These are phyloP conservation scores for Corniculantispora saksenae DNA, from an alignment of 2,329 filamentous ascomycete genomes.

Conservation along the genomic window DNA sequence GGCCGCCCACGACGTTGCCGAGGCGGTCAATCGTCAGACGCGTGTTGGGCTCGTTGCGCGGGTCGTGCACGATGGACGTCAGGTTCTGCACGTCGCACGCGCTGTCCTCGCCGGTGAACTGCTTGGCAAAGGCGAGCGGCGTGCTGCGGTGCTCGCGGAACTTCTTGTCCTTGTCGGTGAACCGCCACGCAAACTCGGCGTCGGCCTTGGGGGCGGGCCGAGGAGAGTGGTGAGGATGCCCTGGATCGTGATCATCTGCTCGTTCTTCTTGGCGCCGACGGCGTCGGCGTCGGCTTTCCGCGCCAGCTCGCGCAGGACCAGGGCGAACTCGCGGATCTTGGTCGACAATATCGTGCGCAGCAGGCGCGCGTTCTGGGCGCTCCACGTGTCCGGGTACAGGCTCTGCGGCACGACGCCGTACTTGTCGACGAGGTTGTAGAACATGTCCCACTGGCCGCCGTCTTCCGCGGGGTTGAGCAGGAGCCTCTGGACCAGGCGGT, in stretches of 20 bases:
- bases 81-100: conserved; percentile 61
- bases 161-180: conserved; percentile 34
- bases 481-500: conserved; percentile 66
- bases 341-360: conserved; percentile 73
- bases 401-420: conserved; percentile 78
- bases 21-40: conserved; percentile 62
- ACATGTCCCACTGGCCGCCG: conserved; percentile 85
- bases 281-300: conserved; percentile 28
- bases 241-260: conserved; percentile 74
- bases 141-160: conserved; percentile 42
- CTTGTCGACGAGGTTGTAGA: conserved; percentile 73
- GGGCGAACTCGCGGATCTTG: conserved; percentile 74
- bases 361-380: conserved; percentile 63
- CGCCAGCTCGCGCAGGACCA: conserved; percentile 62
- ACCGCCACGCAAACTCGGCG: conserved; percentile 71
- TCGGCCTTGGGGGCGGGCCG: conserved; percentile 70
- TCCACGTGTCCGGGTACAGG: conserved; percentile 74
- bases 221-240: conserved; percentile 73
- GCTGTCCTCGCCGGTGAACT: conserved; percentile 57
- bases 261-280: conserved; percentile 58
- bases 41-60: conserved; percentile 69
- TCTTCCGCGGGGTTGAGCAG: conserved; percentile 68
- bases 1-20: conserved; percentile 72
- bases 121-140: conserved; percentile 66
- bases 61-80: conserved; percentile 78